Percentiles rank a stretch among this genome's conserved stretches.
Conservation (phyloP, 305 asterid genomes). For the Solanum hybrid region DNA sequence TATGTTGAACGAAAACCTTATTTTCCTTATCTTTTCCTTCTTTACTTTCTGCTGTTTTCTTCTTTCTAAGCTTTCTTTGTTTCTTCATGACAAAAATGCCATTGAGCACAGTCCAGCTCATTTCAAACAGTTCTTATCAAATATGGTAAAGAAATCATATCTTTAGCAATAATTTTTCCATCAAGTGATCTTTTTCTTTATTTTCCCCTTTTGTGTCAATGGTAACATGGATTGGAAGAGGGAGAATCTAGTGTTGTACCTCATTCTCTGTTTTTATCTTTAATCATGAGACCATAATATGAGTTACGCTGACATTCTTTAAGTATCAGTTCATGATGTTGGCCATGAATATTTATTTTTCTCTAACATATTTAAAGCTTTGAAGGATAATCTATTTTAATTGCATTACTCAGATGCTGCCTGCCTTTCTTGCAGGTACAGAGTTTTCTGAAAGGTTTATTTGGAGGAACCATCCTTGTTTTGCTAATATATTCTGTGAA, state of each 20-base stretch:
- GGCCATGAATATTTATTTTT: background rate
- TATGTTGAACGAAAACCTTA: background rate
- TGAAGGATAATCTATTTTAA: background rate
- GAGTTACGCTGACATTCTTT: background rate
- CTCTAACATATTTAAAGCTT: background rate
- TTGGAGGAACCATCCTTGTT: constrained; percentile 71
- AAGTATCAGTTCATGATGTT: background rate
- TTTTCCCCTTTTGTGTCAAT: background rate
- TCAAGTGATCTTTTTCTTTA: background rate
- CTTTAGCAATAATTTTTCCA: background rate
- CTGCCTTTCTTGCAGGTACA: constrained; percentile 46
- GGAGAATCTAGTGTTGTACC: background rate
- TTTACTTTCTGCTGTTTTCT: background rate
- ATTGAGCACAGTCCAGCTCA: background rate
- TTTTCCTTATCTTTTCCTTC: background rate
- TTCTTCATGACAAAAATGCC: background rate
- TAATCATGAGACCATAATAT: background rate
- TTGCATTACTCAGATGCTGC: constrained; percentile 9
- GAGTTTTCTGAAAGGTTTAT: constrained; percentile 58
- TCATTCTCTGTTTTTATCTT: background rate
- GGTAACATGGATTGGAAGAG: background rate
- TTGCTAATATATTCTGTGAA: constrained; percentile 49
- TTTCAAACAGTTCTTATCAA: background rate
- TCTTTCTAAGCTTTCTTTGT: background rate
- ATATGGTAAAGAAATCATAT: background rate